A percentile compares a stretch with the other conserved stretches of the same genome.
These are phyloP conservation scores for Daldinia caldariorum DNA, from an alignment of 495 filamentous ascomycete genomes.

Conservation along the genomic window DNA sequence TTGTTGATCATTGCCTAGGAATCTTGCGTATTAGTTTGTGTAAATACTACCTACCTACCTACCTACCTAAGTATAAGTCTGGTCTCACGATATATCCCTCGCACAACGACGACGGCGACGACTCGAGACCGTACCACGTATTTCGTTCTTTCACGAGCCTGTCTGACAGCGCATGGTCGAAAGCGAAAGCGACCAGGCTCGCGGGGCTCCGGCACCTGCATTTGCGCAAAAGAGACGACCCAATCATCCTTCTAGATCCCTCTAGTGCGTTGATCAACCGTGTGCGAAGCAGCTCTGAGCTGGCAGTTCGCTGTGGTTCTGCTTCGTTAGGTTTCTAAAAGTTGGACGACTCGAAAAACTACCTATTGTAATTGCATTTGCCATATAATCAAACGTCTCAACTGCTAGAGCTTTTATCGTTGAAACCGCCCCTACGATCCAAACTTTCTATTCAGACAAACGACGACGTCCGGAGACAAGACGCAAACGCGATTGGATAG, in stretches of 20 bases:
- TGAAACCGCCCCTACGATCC: constrained; percentile 18
- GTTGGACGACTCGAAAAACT: constrained; percentile 20
- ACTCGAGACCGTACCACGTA: constrained; percentile 33
- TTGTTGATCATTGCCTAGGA: neutral
- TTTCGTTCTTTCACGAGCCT: constrained; percentile 18
- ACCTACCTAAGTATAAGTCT: neutral
- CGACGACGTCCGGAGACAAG: constrained; percentile 3
- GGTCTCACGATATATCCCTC: constrained; percentile 4
- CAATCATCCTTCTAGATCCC: constrained; percentile 25
- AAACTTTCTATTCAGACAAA: constrained; percentile 8
- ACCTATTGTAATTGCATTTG: constrained; percentile 8
- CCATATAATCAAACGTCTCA: constrained; percentile 16
- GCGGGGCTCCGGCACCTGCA: constrained; percentile 41
- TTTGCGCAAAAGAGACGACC: constrained; percentile 20
- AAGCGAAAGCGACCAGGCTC: constrained; percentile 35
- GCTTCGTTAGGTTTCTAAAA: constrained; percentile 22
- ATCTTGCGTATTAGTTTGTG: neutral
- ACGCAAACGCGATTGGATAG: neutral
- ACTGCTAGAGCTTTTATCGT: constrained; percentile 7
- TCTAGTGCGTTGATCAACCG: constrained; percentile 15
- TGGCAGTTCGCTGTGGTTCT: constrained; percentile 27
- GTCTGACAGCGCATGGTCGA: constrained; percentile 36
- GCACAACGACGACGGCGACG: constrained; percentile 9
- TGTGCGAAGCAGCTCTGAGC: constrained; percentile 31
- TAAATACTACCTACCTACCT: neutral